Percentiles rank a stretch among this genome's conserved stretches.
These are phyloP conservation scores for Hypsizygus ulmarius DNA, from an alignment of 1,284 basidiomycete genomes.

Conservation along the genomic window DNA sequence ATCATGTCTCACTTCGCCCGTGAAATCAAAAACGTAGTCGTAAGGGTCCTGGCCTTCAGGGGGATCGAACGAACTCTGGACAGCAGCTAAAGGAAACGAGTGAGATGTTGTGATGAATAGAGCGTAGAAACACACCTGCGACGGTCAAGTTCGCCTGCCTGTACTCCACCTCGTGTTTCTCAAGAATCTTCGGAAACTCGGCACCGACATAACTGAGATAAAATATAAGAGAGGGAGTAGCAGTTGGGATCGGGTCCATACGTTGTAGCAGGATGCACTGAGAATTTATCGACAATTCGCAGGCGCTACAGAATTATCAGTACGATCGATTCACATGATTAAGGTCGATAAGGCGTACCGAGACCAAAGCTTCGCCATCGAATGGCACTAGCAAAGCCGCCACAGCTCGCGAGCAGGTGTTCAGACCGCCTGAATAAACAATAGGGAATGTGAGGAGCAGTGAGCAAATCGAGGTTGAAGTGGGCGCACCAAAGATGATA, in stretches of 20 bases:
- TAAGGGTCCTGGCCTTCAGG: constrained; percentile 63
- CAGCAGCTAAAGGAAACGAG: constrained; percentile 46
- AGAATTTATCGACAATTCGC: constrained; percentile 84
- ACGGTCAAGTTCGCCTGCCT: constrained; percentile 80
- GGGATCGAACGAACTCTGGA: constrained; percentile 67
- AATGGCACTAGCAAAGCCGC: constrained; percentile 61
- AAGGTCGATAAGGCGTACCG: constrained; percentile 48
- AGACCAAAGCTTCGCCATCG: constrained; percentile 66
- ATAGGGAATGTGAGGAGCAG: background rate
- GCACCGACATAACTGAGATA: constrained; percentile 71
- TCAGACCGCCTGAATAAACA: constrained; percentile 60
- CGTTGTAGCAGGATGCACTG: constrained; percentile 84
- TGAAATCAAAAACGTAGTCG: constrained; percentile 77
- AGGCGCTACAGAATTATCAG: constrained; percentile 47
- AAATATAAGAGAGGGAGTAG: background rate
- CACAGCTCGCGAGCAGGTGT: constrained; percentile 70
- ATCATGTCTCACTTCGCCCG: constrained; percentile 79
- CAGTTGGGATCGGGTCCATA: constrained; percentile 37
- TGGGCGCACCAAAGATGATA: constrained; percentile 69
- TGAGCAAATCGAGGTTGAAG: too few species aligned
- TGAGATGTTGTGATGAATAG: constrained; percentile 4
- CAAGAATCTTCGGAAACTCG: constrained; percentile 69
- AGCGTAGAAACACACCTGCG: constrained; percentile 46
- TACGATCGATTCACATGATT: constrained; percentile 11
- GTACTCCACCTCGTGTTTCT: constrained; percentile 73